These are phyloP conservation scores for Didymella pinodella DNA, from an alignment of 2,329 filamentous ascomycete species.

Conservation along the genomic window DNA sequence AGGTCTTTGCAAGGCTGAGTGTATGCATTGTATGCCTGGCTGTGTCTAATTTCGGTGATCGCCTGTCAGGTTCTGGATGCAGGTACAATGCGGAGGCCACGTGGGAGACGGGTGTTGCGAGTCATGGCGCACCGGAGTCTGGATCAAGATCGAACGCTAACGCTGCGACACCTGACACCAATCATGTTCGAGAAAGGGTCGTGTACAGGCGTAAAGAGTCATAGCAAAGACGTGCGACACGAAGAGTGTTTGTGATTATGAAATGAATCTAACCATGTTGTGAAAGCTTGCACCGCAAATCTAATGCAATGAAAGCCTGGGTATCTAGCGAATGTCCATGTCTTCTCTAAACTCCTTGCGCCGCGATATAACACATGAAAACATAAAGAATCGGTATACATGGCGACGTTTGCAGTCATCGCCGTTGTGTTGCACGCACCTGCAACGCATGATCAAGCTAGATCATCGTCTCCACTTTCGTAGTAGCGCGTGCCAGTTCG, in stretches of 20 bases:
- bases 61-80: background rate
- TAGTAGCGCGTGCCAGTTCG: conserved; percentile 23
- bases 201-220: background rate
- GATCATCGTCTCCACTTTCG: conserved; percentile 4
- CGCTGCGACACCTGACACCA: background rate
- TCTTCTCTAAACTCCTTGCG: conserved; percentile 5
- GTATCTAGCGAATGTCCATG: conserved; percentile 26
- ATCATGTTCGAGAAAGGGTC: background rate
- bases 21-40: background rate
- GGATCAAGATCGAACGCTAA: background rate
- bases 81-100: background rate
- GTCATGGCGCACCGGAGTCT: background rate
- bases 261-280: background rate
- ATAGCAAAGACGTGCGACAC: background rate
- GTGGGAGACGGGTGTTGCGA: background rate
- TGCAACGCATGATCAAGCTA: conserved; percentile 2
- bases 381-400: background rate
- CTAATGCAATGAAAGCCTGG: conserved; percentile 13
- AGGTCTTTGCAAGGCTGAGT: background rate
- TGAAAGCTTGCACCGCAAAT: background rate
- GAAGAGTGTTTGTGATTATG: background rate
- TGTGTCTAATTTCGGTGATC: background rate
- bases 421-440: background rate
- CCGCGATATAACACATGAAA: background rate
- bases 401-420: background rate